Base-by-base conservation (phyloP, 768 basidiomycete species). In the Leccinum disarticulatum region DNA sequence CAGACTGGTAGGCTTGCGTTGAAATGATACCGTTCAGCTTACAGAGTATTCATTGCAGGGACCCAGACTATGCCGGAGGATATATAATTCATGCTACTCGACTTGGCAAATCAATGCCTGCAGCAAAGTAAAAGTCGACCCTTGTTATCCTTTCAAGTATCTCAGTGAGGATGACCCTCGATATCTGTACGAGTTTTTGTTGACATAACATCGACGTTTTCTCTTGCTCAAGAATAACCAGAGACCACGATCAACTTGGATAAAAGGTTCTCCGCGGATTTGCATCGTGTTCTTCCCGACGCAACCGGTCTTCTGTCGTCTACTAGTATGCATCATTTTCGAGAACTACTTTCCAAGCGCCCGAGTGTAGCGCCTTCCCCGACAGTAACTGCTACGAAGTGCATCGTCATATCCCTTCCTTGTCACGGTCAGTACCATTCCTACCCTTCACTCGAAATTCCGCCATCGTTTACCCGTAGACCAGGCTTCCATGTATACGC, bases 241-340 rank as follows among this genome's bases (percentile, higher is more conserved):
- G 27, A 27, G 27, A 27, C 27, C 3, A 27, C 0, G 27, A 27
- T 92, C 91, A 77, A 92, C 91, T 81, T 95, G 93, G 93, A 79
- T 88, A 77, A 88, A 27, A 4, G 92, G 92, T 74, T 92, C 93
- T 54, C 92, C 93, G 57, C 27, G 4, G 27, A 27, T 74, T 65
- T 77, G 68, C 61, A 73, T 14, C 14, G 35, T 14, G 13, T 54
- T 73, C 88, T 57, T 82, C 87, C 60, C 81, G 88, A 59, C 87
- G 89, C 74, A 86, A 91, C 51, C 87, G 91, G 76, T 90, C 90
- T 61, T 88, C 90, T 64, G 87, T 84, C 56, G 84, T 82, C n/a
- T 70, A 83, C 53, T 81, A 22, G 22, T 22, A 27, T 27, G 27
- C 27, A 27, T 3, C 27, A 27, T 27, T 27, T 27, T 27, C 79